Conservation (phyloP, 148 eudicot species). For the Hydrangea macrophylla region DNA sequence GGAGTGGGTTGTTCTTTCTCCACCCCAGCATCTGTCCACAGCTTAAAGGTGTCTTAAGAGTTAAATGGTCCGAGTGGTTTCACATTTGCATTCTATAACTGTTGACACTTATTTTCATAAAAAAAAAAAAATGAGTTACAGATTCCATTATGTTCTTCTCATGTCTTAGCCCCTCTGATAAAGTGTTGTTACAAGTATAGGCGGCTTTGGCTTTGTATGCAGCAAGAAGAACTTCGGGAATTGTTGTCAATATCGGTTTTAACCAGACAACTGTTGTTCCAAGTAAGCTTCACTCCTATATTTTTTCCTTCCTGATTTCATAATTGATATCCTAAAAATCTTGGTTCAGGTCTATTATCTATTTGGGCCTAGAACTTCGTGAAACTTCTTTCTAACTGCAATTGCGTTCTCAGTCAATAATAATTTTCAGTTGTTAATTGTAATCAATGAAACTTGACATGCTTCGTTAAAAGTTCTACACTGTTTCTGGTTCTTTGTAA, state of each 20-base stretch:
- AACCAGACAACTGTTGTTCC: constrained; percentile 85
- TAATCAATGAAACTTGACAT: neutral
- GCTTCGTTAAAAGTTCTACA: neutral
- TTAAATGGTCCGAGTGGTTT: no score
- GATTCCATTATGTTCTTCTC: neutral
- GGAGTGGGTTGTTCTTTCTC: no score
- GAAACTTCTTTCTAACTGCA: neutral
- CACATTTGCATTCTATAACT: neutral
- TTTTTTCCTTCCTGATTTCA: neutral
- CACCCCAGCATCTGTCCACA: no score
- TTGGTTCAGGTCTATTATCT: neutral
- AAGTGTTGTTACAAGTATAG: constrained; percentile 31
- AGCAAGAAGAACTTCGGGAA: constrained; percentile 80
- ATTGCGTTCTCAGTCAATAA: constrained; percentile 7
- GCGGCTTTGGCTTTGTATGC: constrained; percentile 88
- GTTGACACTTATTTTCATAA: neutral
- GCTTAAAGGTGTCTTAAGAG: no score
- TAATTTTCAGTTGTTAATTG: neutral
- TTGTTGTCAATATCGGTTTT: constrained; percentile 91
- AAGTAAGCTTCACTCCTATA: constrained; percentile 41
- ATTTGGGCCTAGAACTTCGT: neutral
- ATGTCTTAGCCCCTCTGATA: constrained; percentile 14
- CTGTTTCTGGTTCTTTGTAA: neutral
- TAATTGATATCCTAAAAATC: neutral
- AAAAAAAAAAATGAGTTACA: no score